Conservation (phyloP, 2,329 filamentous ascomycete species). For the Polytolypa hystricis region DNA sequence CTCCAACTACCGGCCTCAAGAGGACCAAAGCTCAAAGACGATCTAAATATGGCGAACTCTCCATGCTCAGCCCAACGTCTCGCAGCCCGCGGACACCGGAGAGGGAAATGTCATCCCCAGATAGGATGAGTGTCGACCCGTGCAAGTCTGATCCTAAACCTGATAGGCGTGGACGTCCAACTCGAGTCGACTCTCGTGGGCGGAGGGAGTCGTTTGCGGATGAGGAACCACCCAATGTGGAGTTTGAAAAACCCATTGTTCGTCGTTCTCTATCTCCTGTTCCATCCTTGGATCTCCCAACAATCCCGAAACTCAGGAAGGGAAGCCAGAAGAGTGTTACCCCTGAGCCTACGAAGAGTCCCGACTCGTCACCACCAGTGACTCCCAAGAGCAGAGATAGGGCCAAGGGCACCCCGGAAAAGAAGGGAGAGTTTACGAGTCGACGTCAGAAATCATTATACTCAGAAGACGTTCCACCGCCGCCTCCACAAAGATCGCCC, state of each 20-base stretch:
- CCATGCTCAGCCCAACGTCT: constrained; percentile 18
- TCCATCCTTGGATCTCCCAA: constrained; percentile 35
- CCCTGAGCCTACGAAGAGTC: constrained; percentile 12
- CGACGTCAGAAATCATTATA: constrained; percentile 5
- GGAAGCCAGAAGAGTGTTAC: constrained; percentile 24
- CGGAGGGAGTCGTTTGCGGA: background rate
- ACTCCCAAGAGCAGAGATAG: constrained; percentile 16
- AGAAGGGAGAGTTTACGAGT: constrained; percentile 13
- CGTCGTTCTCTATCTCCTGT: constrained; percentile 34
- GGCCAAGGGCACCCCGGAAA: constrained; percentile 18
- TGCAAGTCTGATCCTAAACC: background rate
- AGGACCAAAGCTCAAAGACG: constrained; percentile 31
- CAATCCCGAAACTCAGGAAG: constrained; percentile 33
- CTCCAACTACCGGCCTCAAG: constrained; percentile 24
- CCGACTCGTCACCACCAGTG: constrained; percentile 13
- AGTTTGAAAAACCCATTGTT: constrained; percentile 20
- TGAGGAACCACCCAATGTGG: constrained; percentile 12
- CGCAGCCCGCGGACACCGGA: constrained; percentile 2
- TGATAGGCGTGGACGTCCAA: background rate
- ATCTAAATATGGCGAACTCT: constrained; percentile 27
- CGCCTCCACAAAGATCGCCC: constrained; percentile 43
- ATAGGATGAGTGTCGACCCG: background rate
- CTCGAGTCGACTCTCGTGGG: background rate
- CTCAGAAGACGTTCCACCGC: constrained; percentile 27
- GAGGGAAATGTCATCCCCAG: background rate